These are phyloP conservation scores for Calonectria naviculata DNA, from an alignment of 2,329 filamentous ascomycete species.

Conservation along the genomic window DNA sequence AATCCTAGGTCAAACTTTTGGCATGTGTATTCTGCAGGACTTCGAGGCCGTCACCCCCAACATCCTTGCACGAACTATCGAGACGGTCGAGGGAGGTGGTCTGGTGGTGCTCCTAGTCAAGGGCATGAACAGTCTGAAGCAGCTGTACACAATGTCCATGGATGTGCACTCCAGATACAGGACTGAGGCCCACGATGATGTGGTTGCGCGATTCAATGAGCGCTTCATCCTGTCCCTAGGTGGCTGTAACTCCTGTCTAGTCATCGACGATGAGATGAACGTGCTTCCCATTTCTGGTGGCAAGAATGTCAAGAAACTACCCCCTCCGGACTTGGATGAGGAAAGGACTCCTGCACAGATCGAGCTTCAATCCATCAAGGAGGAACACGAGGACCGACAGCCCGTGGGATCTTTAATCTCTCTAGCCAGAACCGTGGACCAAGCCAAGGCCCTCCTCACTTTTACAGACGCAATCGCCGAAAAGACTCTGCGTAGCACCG, in stretches of 20 bases:
- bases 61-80: constrained; percentile 90
- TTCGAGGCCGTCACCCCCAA: constrained; percentile 99
- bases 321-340: constrained; percentile 79
- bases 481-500: constrained; percentile 94
- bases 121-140: constrained; percentile 96
- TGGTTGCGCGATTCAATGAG: constrained; percentile 97
- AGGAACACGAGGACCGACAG: constrained; percentile 85
- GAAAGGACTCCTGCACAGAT: constrained; percentile 77
- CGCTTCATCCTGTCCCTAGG: constrained; percentile 95
- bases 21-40: constrained; percentile 98
- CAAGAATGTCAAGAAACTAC: constrained; percentile 86
- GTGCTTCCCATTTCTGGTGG: constrained; percentile 96
- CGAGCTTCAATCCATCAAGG: constrained; percentile 89
- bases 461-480: constrained; percentile 97
- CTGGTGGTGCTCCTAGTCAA: constrained; percentile 91
- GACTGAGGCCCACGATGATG: constrained; percentile 95
- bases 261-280: constrained; percentile 98
- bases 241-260: constrained; percentile 93
- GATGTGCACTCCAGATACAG: constrained; percentile 97
- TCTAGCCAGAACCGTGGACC: constrained; percentile 90
- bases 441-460: constrained; percentile 95
- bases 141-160: constrained; percentile 97
- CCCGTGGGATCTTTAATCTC: constrained; percentile 87
- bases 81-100: constrained; percentile 97
- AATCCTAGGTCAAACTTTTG: constrained; percentile 97